phyloP scores from a whole-genome alignment of 495 filamentous ascomycete genomes.

The Podospora didyma region DNA sequence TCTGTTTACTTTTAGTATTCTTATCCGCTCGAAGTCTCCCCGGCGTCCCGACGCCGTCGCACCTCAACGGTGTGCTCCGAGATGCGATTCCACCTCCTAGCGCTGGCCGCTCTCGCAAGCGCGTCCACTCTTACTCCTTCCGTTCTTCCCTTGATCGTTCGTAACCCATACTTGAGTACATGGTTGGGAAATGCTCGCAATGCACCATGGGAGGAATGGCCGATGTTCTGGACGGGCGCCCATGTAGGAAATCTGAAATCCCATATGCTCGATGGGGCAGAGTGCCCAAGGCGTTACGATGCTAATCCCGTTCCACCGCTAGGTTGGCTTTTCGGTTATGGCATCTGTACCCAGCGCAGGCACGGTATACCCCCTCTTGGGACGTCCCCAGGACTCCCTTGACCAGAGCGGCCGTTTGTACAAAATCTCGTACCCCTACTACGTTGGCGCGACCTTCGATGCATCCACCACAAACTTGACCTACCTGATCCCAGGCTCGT shows the following conservation, averaged over 20 bases:
- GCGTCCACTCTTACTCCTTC: slow-evolving; percentile 65
- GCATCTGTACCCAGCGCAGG: slow-evolving; percentile 67
- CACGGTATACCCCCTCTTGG: slow-evolving; percentile 81
- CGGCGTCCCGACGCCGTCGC: slow-evolving; percentile 1
- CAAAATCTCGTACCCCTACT: slow-evolving; percentile 64
- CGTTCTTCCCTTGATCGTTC: slow-evolving; percentile 81
- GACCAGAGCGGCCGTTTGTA: slow-evolving; percentile 45
- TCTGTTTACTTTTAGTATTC: neutral
- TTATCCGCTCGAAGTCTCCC: too few relatives aligned
- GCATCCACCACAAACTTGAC: slow-evolving; percentile 91
- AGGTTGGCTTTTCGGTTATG: slow-evolving; percentile 78
- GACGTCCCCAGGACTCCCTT: slow-evolving; percentile 81
- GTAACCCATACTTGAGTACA: slow-evolving; percentile 88
- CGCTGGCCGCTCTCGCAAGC: slow-evolving; percentile 34
- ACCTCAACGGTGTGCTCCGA: neutral
- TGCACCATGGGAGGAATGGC: slow-evolving; percentile 87
- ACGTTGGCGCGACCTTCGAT: slow-evolving; percentile 79
- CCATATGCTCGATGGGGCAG: neutral
- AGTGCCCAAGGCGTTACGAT: neutral
- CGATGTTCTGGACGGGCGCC: slow-evolving; percentile 89
- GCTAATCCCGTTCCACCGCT: neutral
- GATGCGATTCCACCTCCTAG: slow-evolving; percentile 31
- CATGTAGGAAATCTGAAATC: slow-evolving; percentile 31
- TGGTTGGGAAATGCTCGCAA: slow-evolving; percentile 79
- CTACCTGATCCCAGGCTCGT: slow-evolving; percentile 60